Conservation (phyloP, 495 filamentous ascomycete species). For the Penicillium egyptiacum region DNA sequence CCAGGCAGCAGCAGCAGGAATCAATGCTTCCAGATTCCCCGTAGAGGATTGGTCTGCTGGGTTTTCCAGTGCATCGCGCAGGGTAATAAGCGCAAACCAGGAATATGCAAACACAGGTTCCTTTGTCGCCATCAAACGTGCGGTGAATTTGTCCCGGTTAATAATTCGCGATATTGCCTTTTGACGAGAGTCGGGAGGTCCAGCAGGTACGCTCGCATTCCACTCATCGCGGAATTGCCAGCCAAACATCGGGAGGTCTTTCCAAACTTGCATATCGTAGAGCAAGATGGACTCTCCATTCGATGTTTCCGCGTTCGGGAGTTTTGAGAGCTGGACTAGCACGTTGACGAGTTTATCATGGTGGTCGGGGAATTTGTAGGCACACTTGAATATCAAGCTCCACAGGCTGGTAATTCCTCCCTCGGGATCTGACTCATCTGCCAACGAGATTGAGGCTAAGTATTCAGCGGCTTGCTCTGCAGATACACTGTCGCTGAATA, state of each 20-base stretch:
- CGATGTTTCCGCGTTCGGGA: not conserved
- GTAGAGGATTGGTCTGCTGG: not conserved
- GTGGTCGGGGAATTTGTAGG: not conserved
- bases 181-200: not conserved
- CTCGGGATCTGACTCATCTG: not conserved
- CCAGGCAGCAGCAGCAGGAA: constrained; percentile 5
- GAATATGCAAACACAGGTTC: constrained; percentile 4
- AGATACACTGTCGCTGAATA: constrained; percentile 2
- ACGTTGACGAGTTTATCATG: not conserved
- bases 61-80: not conserved
- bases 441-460: not conserved
- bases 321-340: constrained; percentile 2
- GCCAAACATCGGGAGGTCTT: constrained; percentile 17
- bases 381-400: constrained; percentile 3
- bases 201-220: constrained; percentile 11
- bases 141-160: constrained; percentile 1
- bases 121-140: constrained; percentile 1
- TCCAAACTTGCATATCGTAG: constrained; percentile 15
- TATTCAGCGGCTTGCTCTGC: constrained; percentile 1
- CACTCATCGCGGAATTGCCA: constrained; percentile 17
- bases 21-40: not conserved
- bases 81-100: constrained; percentile 4
- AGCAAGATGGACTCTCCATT: not conserved
- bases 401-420: not conserved
- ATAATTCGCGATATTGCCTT: not conserved